These are phyloP conservation scores for Ascochyta koolunga DNA, from an alignment of 2,329 filamentous ascomycete genomes.

Conservation along the genomic window DNA sequence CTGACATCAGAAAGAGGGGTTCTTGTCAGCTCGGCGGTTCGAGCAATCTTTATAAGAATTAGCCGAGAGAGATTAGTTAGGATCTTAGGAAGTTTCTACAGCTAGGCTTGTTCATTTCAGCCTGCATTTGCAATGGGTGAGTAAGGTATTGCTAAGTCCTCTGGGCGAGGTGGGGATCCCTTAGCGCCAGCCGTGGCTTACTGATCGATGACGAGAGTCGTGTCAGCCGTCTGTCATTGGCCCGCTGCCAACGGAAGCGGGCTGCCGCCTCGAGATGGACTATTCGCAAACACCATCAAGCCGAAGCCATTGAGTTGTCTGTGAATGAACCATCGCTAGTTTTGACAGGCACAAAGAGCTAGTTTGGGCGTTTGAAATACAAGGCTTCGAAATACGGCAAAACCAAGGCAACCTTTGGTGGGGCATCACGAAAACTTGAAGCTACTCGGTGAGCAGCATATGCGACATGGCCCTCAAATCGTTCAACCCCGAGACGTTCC, in stretches of 20 bases:
- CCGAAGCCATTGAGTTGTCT: conserved; percentile 5
- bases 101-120: conserved; percentile 20
- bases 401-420: not conserved
- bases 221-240: conserved; percentile 32
- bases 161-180: conserved; percentile 14
- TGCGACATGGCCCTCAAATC: conserved; percentile 30
- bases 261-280: not conserved
- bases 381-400: not conserved
- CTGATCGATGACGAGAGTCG: conserved; percentile 39
- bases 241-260: not conserved
- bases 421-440: not conserved
- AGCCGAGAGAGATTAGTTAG: conserved; percentile 27
- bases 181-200: conserved; percentile 28
- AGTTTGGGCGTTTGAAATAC: not conserved
- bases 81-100: conserved; percentile 32
- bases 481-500: conserved; percentile 56
- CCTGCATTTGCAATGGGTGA: conserved; percentile 43
- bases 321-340: not conserved
- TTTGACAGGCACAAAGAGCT: conserved; percentile 3
- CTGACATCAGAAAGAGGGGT: conserved; percentile 36
- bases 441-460: not conserved
- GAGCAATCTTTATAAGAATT: conserved; percentile 36
- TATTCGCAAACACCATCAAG: conserved; percentile 7
- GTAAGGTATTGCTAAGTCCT: conserved; percentile 35
- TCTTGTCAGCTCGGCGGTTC: conserved; percentile 7